Percentiles rank a stretch among this genome's conserved stretches.
These are phyloP conservation scores for Fusarium napiforme DNA, from an alignment of 2,329 filamentous ascomycete genomes.

Conservation along the genomic window DNA sequence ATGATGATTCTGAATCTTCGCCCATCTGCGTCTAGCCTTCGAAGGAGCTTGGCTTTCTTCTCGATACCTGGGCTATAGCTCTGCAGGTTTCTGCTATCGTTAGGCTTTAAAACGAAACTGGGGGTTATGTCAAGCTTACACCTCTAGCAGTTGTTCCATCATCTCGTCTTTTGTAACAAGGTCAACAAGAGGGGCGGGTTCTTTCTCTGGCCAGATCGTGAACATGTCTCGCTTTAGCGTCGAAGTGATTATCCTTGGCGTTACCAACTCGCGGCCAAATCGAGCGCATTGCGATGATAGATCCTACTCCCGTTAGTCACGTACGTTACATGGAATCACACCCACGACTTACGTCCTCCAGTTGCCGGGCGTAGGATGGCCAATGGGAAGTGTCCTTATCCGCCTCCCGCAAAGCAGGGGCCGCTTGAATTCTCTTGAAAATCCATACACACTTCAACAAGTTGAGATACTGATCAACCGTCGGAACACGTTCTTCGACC, in stretches of 20 bases:
- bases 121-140: slow-evolving; percentile 20
- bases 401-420: slow-evolving; percentile 19
- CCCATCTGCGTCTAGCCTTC: slow-evolving; percentile 44
- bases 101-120: neutral
- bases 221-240: slow-evolving; percentile 41
- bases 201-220: slow-evolving; percentile 47
- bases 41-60: slow-evolving; percentile 42
- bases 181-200: slow-evolving; percentile 43
- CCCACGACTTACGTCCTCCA: slow-evolving; percentile 45
- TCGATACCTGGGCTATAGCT: slow-evolving; percentile 35
- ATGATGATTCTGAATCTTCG: slow-evolving; percentile 44
- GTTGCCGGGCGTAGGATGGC: slow-evolving; percentile 49
- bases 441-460: slow-evolving; percentile 51
- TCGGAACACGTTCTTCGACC: slow-evolving; percentile 40
- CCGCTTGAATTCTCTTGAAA: slow-evolving; percentile 35
- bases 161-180: slow-evolving; percentile 48
- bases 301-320: slow-evolving; percentile 36
- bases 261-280: slow-evolving; percentile 45
- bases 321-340: fast-evolving
- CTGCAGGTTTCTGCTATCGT: slow-evolving; percentile 29
- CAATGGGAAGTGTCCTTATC: slow-evolving; percentile 46
- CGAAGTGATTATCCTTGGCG: slow-evolving; percentile 33
- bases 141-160: slow-evolving; percentile 48
- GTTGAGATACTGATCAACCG: slow-evolving; percentile 46
- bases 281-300: slow-evolving; percentile 44